These are phyloP conservation scores for Fusarium sterilihyphosum DNA, from an alignment of 2,329 filamentous ascomycete species.

Conservation along the genomic window DNA sequence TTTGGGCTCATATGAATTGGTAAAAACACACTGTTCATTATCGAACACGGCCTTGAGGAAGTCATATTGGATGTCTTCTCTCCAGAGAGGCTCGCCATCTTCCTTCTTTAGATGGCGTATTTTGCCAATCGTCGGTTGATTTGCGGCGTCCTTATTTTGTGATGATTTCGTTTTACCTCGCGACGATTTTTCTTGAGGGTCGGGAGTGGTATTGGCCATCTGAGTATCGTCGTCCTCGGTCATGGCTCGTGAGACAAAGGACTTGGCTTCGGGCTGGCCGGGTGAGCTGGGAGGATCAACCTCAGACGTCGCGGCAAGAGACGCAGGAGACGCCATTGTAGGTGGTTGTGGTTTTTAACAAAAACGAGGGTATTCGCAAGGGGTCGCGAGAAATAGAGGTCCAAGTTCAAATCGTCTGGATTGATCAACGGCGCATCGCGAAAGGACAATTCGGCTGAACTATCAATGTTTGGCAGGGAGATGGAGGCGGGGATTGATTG, in stretches of 20 bases:
- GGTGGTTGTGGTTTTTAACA: conserved; percentile 5
- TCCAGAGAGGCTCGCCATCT: conserved; percentile 87
- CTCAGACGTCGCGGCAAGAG: conserved; percentile 56
- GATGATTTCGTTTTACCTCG: conserved; percentile 50
- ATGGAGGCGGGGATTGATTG: conserved; percentile 10
- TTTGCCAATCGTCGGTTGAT: conserved; percentile 66
- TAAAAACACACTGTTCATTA: conserved; percentile 80
- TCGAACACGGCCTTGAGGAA: conserved; percentile 85
- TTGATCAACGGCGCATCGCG: conserved; percentile 39
- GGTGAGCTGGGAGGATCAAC: conserved; percentile 59
- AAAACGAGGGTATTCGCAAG: conserved; percentile 14
- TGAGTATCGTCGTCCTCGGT: conserved; percentile 60
- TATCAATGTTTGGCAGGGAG: conserved; percentile 22
- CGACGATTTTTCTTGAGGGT: conserved; percentile 53
- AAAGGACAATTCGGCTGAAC: conserved; percentile 3
- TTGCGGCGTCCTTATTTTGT: conserved; percentile 49
- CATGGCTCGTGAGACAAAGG: conserved; percentile 56
- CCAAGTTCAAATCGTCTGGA: conserved; percentile 11
- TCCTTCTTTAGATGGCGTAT: conserved; percentile 89
- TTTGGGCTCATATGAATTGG: conserved; percentile 82
- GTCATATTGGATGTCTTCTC: conserved; percentile 88
- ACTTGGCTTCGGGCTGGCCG: conserved; percentile 54
- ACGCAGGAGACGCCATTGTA: conserved; percentile 55
- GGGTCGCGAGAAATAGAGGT: neutral
- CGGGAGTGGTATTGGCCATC: conserved; percentile 56